Percentiles rank a stretch among this genome's conserved stretches.
These are phyloP conservation scores for Salvia hispanica DNA, from an alignment of 257 asterid species.

Conservation along the genomic window DNA sequence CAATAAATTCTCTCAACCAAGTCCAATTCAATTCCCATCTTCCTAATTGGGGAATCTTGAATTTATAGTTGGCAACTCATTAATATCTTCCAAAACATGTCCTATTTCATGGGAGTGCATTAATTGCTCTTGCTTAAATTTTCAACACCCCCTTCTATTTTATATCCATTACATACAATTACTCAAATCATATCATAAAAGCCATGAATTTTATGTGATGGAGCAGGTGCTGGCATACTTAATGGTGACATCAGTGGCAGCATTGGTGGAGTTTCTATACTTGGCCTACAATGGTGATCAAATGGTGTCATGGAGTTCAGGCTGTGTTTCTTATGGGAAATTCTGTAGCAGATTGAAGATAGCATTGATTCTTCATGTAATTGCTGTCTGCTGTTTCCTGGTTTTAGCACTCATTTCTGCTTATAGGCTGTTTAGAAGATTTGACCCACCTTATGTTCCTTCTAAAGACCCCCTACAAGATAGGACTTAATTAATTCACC, in stretches of 20 bases:
- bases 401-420: conserved; percentile 73
- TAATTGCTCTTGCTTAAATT: not conserved
- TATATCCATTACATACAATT: too few relatives aligned
- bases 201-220: too few relatives aligned
- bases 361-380: conserved; percentile 55
- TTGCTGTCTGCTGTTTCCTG: conserved; percentile 68
- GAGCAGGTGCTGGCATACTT: conserved; percentile 77
- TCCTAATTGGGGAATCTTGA: conserved; percentile 26
- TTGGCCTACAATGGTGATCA: conserved; percentile 73
- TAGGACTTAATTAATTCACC: conserved; percentile 26
- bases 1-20: conserved; percentile 39
- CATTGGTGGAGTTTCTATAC: conserved; percentile 62
- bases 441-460: conserved; percentile 60
- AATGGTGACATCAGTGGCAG: conserved; percentile 78
- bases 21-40: conserved; percentile 23
- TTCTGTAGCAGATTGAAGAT: conserved; percentile 69
- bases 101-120: conserved; percentile 29
- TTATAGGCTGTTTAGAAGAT: conserved; percentile 65
- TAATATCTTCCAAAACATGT: conserved; percentile 28
- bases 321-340: conserved; percentile 71
- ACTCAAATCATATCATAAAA: too few relatives aligned
- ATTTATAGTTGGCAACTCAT: conserved; percentile 37
- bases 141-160: not conserved
- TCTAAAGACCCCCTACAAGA: conserved; percentile 43
- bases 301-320: conserved; percentile 81